Evolutionary conservation across 192 early-diverging fungal genomes (phyloP).

Genomic region (Phlyctochytrium planicorne): DNA sequence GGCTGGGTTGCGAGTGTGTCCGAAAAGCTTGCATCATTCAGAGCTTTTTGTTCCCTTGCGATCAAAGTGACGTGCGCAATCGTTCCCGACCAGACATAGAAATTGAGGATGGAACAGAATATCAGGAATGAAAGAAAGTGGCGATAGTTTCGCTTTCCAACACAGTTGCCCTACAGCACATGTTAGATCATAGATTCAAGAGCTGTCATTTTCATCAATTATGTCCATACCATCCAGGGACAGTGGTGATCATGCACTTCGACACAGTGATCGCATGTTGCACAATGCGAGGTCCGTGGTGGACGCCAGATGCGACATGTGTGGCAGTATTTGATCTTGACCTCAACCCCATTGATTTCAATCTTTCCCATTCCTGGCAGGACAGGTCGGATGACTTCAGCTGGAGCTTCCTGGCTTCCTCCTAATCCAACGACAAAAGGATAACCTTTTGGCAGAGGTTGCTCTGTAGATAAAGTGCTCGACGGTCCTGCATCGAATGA

Average conservation of each 20-base stretch:
- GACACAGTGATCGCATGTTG: conserved; percentile 88
- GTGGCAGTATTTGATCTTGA: conserved; percentile 85
- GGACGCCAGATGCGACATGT: conserved; percentile 88
- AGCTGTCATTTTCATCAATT: no score
- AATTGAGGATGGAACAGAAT: conserved; percentile 56
- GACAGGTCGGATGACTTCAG: conserved; percentile 19
- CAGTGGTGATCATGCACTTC: conserved; percentile 81
- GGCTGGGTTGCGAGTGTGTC: conserved; percentile 40
- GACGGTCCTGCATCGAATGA: neutral
- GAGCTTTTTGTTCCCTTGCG: neutral
- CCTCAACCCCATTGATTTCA: conserved; percentile 54
- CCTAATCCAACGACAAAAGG: neutral
- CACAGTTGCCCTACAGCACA: conserved; percentile 90
- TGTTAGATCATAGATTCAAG: no score
- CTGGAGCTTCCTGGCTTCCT: neutral
- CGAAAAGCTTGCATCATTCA: neutral
- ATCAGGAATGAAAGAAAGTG: conserved; percentile 80
- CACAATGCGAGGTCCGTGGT: conserved; percentile 84
- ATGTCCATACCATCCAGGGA: conserved; percentile 79
- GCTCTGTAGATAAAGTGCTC: neutral
- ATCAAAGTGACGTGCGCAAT: conserved; percentile 56
- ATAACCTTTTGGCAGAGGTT: neutral
- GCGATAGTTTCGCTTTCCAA: conserved; percentile 69
- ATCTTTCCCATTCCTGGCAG: conserved; percentile 33
- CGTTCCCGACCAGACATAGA: conserved; percentile 61